Base-by-base conservation (phyloP, 1,284 basidiomycete genomes). In the Ceratobasidium sp. region DNA sequence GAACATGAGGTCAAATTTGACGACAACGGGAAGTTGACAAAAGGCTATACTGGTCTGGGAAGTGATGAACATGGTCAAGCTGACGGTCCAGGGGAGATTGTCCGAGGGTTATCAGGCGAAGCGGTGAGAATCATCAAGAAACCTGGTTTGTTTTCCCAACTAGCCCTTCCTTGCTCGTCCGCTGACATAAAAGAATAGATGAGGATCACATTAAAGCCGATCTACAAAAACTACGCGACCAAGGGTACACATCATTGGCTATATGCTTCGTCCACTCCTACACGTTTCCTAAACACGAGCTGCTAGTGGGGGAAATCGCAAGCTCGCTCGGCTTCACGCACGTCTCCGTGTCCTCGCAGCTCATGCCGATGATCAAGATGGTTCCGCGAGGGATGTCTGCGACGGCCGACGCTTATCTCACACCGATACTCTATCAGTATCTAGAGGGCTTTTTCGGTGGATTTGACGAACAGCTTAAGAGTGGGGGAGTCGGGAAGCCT, bases 401-500 rank as follows among this genome's bases (percentile, higher is more conserved):
- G 0, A 98, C 95, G 0, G 97, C 96, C 0, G 97, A 99, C 78
- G 98, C 97, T 1, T 99, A 99, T 80, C 88, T 98, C 35, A 98
- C 96, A 0, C 97, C 96, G 0, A 92, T 98, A 58, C 82, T 98
- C 43, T 84, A 87, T 26, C 86, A 88, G 35, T 98, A 98, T 79
- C 87, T 98, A n/a, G 91, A 96, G 76, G 94, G 95, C 0, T 98
- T 98, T 84, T 98, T 96, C 82, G 81, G 83, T 38, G 95, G 96
- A 0, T 98, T 98, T 77, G 92, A 96, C 76, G 86, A 85, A 43
- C 88, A 90, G 76, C 83, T 95, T 72, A 80, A 82, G 54, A 82
- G 85, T 30, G 80, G 84, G 13, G 74, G 76, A 43, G 32, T 76
- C 26, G 61, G 73, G 43, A 74, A 73, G 38, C 76, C 89, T 1